Percentiles rank a stretch among this genome's conserved stretches.
Evolutionary conservation across 2,329 filamentous ascomycete genomes (phyloP).

Genomic region (Pseudocercospora fuligena): DNA sequence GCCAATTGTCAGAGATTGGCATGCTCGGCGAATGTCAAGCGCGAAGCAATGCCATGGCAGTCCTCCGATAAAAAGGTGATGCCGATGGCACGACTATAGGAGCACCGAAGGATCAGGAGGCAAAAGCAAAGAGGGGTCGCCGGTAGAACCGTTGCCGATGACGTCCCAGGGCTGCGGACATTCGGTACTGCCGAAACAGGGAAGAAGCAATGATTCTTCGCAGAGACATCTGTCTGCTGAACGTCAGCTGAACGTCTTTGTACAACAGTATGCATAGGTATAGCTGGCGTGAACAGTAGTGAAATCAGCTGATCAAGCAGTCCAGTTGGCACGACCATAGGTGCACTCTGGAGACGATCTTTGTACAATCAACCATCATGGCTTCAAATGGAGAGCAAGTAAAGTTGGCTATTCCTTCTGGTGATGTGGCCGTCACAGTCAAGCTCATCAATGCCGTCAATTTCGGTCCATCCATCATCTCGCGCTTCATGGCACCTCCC

Average conservation of each 20-base stretch:
- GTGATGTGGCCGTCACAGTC: constrained; percentile 1
- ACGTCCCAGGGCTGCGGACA: background rate
- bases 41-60: background rate
- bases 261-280: too few relatives aligned
- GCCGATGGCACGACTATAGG: constrained; percentile 2
- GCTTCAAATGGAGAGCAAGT: background rate
- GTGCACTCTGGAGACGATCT: background rate
- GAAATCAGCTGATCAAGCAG: background rate
- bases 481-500: constrained; percentile 12
- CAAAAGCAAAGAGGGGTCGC: background rate
- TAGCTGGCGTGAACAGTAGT: too few relatives aligned
- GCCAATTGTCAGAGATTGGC: constrained; percentile 14
- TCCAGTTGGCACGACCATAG: background rate
- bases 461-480: constrained; percentile 5
- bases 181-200: constrained; percentile 2
- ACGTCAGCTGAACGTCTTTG: too few relatives aligned
- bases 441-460: constrained; percentile 14
- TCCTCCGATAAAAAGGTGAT: background rate
- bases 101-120: background rate
- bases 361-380: background rate
- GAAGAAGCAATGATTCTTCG: background rate
- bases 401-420: background rate
- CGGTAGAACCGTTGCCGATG: background rate
- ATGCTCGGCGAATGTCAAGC: background rate
- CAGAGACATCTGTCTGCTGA: too few relatives aligned